These are phyloP conservation scores for Entomophthora muscae DNA, from an alignment of 371 early-diverging fungal species.

Conservation along the genomic window DNA sequence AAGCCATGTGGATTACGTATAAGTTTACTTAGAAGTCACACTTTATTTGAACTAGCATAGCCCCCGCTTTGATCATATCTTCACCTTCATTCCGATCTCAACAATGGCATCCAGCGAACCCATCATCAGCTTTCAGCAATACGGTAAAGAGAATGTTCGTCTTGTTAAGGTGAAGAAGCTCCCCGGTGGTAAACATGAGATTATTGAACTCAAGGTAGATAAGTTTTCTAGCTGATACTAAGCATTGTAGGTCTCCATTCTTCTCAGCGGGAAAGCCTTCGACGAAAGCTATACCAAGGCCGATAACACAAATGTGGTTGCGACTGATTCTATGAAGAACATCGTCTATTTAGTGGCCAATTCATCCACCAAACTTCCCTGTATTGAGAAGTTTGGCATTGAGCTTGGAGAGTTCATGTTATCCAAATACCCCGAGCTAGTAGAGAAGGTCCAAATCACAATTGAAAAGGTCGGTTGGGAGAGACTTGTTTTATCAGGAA, in stretches of 20 bases:
- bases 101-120: neutral
- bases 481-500: slow-evolving; percentile 44
- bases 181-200: neutral
- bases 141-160: slow-evolving; percentile 1
- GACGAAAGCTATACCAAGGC: slow-evolving; percentile 44
- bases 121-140: neutral
- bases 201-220: slow-evolving; percentile 5
- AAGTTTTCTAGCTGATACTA: neutral
- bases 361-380: slow-evolving; percentile 41
- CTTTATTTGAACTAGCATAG: too few species aligned
- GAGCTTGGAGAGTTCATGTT: slow-evolving; percentile 52
- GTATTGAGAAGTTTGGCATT: slow-evolving; percentile 52
- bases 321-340: slow-evolving; percentile 70
- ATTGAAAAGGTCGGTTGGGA: slow-evolving; percentile 62
- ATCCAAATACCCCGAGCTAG: slow-evolving; percentile 42
- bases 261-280: neutral
- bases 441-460: slow-evolving; percentile 43
- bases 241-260: neutral
- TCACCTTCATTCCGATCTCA: too few species aligned
- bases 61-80: too few species aligned
- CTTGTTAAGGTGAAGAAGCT: neutral
- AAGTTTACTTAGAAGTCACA: too few species aligned
- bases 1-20: too few species aligned
- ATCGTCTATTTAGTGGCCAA: slow-evolving; percentile 63
- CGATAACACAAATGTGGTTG: slow-evolving; percentile 47